These are phyloP conservation scores for Elongisporangium prolatum DNA, from an alignment of 352 stramenopile genomes.

Conservation along the genomic window DNA sequence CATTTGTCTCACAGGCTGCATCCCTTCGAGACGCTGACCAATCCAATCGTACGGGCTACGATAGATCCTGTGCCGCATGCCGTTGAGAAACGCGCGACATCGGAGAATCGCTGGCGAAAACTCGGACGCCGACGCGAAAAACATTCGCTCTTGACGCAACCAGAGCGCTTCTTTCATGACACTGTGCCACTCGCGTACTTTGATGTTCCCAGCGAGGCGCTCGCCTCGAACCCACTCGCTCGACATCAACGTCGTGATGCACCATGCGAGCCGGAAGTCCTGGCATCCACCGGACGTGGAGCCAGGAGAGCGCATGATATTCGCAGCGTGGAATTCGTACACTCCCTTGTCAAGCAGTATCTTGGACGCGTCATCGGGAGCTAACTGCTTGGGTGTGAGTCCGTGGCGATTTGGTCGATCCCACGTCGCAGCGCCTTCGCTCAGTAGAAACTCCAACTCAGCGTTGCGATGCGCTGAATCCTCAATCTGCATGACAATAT, in stretches of 20 bases:
- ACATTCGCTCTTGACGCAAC: conserved; percentile 46
- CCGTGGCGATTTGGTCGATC: conserved; percentile 47
- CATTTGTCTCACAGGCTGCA: neutral
- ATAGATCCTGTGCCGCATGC: conserved; percentile 37
- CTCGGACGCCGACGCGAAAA: conserved; percentile 35
- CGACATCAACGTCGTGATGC: conserved; percentile 46
- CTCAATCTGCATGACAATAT: conserved; percentile 48
- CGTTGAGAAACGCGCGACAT: conserved; percentile 56
- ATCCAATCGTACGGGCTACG: conserved; percentile 17
- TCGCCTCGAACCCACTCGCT: conserved; percentile 34
- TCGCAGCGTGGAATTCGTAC: conserved; percentile 38
- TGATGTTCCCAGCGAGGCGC: conserved; percentile 30
- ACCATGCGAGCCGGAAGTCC: conserved; percentile 41
- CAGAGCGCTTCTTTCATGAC: conserved; percentile 52
- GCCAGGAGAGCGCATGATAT: conserved; percentile 9
- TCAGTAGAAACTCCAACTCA: conserved; percentile 40
- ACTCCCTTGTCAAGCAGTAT: conserved; percentile 36
- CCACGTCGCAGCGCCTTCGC: conserved; percentile 41
- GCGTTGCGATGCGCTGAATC: conserved; percentile 42
- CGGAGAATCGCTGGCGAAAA: conserved; percentile 38
- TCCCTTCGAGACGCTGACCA: conserved; percentile 13
- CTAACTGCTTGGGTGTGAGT: conserved; percentile 41
- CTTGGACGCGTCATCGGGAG: conserved; percentile 15
- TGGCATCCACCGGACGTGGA: neutral
- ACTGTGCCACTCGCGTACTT: conserved; percentile 47